Evolutionary conservation across 768 basidiomycete species (phyloP), one percentile per base, ranked within the genome.

Genomic region (Dacryopinax spathularia): DNA sequence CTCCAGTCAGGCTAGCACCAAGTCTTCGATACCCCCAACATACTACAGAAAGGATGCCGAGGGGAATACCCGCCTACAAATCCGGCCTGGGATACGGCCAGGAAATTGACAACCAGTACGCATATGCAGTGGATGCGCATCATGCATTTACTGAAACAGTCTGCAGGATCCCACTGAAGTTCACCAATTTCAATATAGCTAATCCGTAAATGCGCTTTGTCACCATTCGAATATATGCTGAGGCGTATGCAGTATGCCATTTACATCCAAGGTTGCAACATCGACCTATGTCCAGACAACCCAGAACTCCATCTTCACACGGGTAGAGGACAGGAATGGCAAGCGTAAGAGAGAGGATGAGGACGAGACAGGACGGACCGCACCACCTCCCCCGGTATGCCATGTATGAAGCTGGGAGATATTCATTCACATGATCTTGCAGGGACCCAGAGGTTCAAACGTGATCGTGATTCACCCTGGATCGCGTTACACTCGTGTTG

Each of bases 121-220:
- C 20, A 20, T 29, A 2, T 15, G 9, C 48, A 56, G 39, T 22
- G 25, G 15, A 31, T 9, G 10, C 22, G 7, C 29, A n/a, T 29
- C 15, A 6, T 20, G 29, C 22, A 29, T 56, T 10, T 56, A 22
- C 48, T 27, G 48, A 29, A 29, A 10, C 25, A 56, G 10, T 27
- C 48, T 3, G 9, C 48, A 91, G 68, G 85, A 83, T 63, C 88
- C 89, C 16, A 78, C 25, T 92, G 78, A 82, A 84, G 48, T 91
- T 86, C 74, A 91, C 91, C 2, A 78, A 81, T 15, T 92, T 92
- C 74, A 79, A 84, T 74, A 89, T 91, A 10, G 91, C 90, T 31
- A 74, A 88, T 65, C 80, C 84, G 86, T 89, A 70, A 66, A 80
- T 73, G 33, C 29, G 48, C 65, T 60, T 33, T 62, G 31, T 33